Percentiles rank a stretch among this genome's conserved stretches.
Evolutionary conservation across 768 basidiomycete species (phyloP).

Genomic region (Termitomyces sp.): DNA sequence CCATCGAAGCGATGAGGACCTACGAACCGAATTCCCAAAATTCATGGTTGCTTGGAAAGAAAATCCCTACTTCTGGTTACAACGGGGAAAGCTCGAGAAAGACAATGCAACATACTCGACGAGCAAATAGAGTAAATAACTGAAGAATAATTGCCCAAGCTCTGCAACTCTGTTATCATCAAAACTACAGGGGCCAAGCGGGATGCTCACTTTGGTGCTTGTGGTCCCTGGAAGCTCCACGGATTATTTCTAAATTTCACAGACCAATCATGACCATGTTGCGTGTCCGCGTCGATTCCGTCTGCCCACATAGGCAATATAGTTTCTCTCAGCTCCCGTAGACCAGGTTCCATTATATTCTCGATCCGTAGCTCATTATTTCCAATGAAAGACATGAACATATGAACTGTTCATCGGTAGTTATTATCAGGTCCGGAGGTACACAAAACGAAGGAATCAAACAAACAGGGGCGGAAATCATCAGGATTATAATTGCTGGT

Average conservation of each 20-base stretch:
- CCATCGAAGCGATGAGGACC: slow-evolving; percentile 2
- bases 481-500: slow-evolving; percentile 10
- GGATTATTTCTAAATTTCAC: slow-evolving; percentile 63
- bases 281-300: slow-evolving; percentile 46
- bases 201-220: slow-evolving; percentile 42
- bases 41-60: slow-evolving; percentile 62
- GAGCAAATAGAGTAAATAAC: slow-evolving; percentile 55
- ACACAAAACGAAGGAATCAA: slow-evolving; percentile 12
- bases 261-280: slow-evolving; percentile 44
- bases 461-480: slow-evolving; percentile 25
- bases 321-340: slow-evolving; percentile 51
- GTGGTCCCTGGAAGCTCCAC: slow-evolving; percentile 55
- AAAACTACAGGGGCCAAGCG: not conserved
- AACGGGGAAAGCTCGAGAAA: slow-evolving; percentile 4
- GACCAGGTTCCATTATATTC: slow-evolving; percentile 39
- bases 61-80: slow-evolving; percentile 49
- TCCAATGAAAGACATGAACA: slow-evolving; percentile 65
- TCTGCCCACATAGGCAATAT: slow-evolving; percentile 64
- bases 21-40: slow-evolving; percentile 44
- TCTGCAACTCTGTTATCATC: slow-evolving; percentile 24
- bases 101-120: slow-evolving; percentile 36
- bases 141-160: slow-evolving; percentile 55
- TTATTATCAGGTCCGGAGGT: slow-evolving; percentile 1
- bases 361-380: slow-evolving; percentile 61
- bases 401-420: slow-evolving; percentile 44